phyloP scores from a whole-genome alignment of 169 alveolate species.

The Plasmodium gallinaceum region DNA sequence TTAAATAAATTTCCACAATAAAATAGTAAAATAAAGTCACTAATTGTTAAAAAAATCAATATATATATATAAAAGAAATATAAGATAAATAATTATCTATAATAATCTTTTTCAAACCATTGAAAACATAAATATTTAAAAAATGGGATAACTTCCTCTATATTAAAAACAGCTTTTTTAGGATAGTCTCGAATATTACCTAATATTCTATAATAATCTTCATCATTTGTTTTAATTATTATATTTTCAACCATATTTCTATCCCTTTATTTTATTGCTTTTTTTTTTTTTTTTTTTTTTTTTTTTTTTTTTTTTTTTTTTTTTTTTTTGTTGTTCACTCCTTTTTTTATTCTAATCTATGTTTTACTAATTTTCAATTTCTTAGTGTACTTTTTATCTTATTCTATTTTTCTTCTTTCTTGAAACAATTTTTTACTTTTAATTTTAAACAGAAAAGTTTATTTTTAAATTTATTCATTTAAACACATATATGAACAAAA shows the following conservation, averaged over 20 bases:
- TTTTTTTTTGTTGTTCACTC: no score
- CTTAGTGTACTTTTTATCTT: no score
- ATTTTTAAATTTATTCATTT: no score
- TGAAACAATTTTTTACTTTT: no score
- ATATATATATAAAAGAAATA: neutral
- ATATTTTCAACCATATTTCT: conserved; percentile 25
- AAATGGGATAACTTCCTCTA: conserved; percentile 61
- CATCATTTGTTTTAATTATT: conserved; percentile 64
- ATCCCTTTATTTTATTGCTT: neutral
- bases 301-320: neutral
- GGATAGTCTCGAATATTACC: conserved; percentile 59
- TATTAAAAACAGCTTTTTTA: conserved; percentile 30
- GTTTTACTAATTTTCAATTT: no score
- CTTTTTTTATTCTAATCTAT: no score
- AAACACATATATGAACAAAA: no score
- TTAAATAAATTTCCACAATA: neutral
- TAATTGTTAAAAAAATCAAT: no score
- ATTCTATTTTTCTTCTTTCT: neutral
- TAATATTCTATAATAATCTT: conserved; percentile 37
- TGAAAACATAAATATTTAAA: conserved; percentile 1
- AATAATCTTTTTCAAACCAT: conserved; percentile 9
- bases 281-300: no score
- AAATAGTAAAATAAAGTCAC: no score
- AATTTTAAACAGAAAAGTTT: no score
- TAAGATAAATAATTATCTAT: neutral